Percentiles rank a stretch among this genome's conserved stretches.
Evolutionary conservation across 306 rosid species (phyloP).

Genomic region (Delonix regia): DNA sequence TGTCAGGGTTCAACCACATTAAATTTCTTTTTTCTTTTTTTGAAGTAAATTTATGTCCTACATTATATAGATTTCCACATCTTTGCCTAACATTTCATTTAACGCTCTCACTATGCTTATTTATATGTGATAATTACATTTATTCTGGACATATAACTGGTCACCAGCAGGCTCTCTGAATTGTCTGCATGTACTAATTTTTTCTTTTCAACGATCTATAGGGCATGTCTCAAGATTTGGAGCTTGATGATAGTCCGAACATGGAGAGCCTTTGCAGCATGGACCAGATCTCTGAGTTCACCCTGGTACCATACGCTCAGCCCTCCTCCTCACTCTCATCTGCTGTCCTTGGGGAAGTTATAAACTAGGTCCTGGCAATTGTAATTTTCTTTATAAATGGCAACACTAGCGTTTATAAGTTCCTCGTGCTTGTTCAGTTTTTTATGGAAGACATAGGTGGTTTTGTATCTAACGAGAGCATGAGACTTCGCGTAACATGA

Average conservation of each 20-base stretch:
- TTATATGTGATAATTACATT: no score
- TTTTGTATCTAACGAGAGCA: constrained; percentile 17
- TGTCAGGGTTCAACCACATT: not conserved
- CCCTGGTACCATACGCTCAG: constrained; percentile 48
- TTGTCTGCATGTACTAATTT: no score
- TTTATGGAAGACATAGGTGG: not conserved
- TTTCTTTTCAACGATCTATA: constrained; percentile 28
- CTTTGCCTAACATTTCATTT: not conserved
- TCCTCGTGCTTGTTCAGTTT: constrained; percentile 12
- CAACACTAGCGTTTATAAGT: not conserved
- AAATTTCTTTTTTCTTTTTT: not conserved
- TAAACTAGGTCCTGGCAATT: constrained; percentile 20
- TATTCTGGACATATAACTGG: no score
- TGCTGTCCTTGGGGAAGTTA: constrained; percentile 15
- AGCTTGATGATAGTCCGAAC: constrained; percentile 43
- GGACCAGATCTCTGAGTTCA: constrained; percentile 43
- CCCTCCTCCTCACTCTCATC: constrained; percentile 6
- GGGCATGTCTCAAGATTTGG: constrained; percentile 60
- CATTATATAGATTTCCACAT: not conserved
- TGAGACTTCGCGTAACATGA: not conserved
- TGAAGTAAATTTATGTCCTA: not conserved
- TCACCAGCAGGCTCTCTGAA: no score
- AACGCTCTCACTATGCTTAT: not conserved
- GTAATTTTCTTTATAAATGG: constrained; percentile 8
- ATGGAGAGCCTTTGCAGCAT: constrained; percentile 43